phyloP scores from a whole-genome alignment of 768 basidiomycete genomes.

The Omphalotus guepiniiformis region DNA sequence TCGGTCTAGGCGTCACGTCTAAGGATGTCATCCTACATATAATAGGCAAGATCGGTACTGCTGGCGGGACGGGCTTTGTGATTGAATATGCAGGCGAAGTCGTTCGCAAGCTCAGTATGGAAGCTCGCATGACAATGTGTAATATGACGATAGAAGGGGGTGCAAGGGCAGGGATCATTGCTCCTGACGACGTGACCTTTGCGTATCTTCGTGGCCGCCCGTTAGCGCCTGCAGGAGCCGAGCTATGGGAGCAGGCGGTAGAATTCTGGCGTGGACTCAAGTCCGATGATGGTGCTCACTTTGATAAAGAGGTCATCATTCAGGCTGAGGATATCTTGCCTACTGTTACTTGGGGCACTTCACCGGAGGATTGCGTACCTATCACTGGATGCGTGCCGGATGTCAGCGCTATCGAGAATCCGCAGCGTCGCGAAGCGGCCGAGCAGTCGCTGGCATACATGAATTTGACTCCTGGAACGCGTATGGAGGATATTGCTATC shows the following conservation, averaged over 20 bases:
- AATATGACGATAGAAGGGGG: slow-evolving; percentile 72
- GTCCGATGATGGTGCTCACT: slow-evolving; percentile 53
- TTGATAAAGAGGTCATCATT: slow-evolving; percentile 51
- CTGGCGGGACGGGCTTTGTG: slow-evolving; percentile 58
- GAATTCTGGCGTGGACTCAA: slow-evolving; percentile 55
- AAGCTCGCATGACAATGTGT: slow-evolving; percentile 56
- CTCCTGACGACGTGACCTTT: slow-evolving; percentile 59
- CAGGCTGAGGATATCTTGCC: slow-evolving; percentile 57
- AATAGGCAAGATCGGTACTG: slow-evolving; percentile 61
- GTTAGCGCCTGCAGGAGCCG: slow-evolving; percentile 45
- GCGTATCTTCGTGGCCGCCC: slow-evolving; percentile 55
- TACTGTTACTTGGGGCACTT: slow-evolving; percentile 65
- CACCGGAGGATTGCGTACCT: slow-evolving; percentile 53
- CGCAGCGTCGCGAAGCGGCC: slow-evolving; percentile 38
- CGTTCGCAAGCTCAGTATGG: slow-evolving; percentile 52
- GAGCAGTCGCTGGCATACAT: slow-evolving; percentile 54
- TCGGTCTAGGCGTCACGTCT: slow-evolving; percentile 50
- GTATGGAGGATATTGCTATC: slow-evolving; percentile 48
- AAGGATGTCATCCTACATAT: slow-evolving; percentile 64
- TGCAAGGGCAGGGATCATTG: slow-evolving; percentile 62
- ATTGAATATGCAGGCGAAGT: slow-evolving; percentile 62
- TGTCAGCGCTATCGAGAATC: slow-evolving; percentile 41
- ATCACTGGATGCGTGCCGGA: slow-evolving; percentile 55
- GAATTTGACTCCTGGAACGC: slow-evolving; percentile 58
- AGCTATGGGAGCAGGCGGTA: slow-evolving; percentile 55